Percentiles rank a stretch among this genome's conserved stretches.
Evolutionary conservation across 2,329 filamentous ascomycete genomes (phyloP).

Genomic region (Triangularia setosa): DNA sequence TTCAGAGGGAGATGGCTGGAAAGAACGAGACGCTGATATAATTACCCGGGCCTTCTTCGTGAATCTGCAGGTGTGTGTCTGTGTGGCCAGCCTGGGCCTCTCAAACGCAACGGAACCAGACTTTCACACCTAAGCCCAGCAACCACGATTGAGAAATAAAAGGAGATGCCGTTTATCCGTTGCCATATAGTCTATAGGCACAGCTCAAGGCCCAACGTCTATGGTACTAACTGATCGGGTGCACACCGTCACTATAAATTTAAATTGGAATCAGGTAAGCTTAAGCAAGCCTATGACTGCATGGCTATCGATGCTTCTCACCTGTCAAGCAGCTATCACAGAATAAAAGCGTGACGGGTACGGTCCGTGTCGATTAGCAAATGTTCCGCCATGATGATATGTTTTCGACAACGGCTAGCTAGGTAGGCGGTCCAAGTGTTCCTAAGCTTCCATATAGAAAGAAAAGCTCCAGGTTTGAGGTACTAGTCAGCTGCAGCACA

Average conservation of each 20-base stretch:
- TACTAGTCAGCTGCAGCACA: neutral
- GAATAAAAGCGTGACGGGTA: neutral
- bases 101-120: neutral
- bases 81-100: neutral
- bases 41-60: neutral
- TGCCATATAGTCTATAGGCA: no score
- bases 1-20: neutral
- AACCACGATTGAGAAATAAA: neutral
- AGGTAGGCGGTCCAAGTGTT: no score
- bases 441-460: no score
- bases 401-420: neutral
- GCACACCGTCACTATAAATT: no score
- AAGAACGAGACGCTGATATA: neutral
- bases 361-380: neutral
- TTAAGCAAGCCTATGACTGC: no score
- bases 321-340: no score
- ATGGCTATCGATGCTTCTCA: no score
- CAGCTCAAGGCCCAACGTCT: no score
- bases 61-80: neutral
- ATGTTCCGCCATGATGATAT: neutral
- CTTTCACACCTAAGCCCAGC: neutral
- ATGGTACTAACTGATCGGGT: no score
- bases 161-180: no score
- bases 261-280: no score
- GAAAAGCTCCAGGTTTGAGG: no score